Base-by-base conservation (phyloP, 257 asterid species). In the Ballota nigra region DNA sequence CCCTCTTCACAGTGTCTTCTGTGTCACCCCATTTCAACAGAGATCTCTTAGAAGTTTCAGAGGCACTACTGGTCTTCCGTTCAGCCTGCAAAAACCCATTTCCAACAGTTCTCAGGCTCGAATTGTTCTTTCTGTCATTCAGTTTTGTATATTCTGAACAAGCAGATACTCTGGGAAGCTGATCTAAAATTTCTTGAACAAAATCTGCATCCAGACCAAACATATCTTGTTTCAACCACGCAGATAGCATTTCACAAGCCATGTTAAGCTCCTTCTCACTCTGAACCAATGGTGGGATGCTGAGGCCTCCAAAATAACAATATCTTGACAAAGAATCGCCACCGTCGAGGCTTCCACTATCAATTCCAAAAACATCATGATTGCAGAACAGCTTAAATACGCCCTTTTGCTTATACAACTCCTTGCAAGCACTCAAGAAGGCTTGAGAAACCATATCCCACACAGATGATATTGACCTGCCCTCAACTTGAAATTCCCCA, bases 151-250 rank as follows among this genome's bases (percentile, higher is more conserved):
- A 92, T 45, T 76, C 85, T 26, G 89, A 76, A 83, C 97, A 95
- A 5, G 84, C 75, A 68, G 66, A 6, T 79, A 82, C 85, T 78
- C 89, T 89, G 63, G 99, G 95, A 84, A 88, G 95, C 74, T 83
- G 88, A 74, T 95, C 98, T 26, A 95, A 61, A 59, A 88, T 88
- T 80, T 95, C 99, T 79, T 84, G 97, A 57, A 95, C 97, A 79
- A 95, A 92, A 45, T 91, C 97, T 59, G 80, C 78, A 69, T 85
- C 89, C 31, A 95, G 76, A 58, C 98, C 99, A 87, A 89, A 88
- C 36, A 93, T 82, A 66, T 95, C 98, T 79, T 67, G 86, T 59
- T 86, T 85, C 73, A 95, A 78, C 99, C 99, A 95, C 23, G 77
- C 79, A 51, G 59, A 69, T 51, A 95, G 82, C 86, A 62, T 78